Evolutionary conservation across 768 basidiomycete species (phyloP).

Genomic region (Kwoniella shandongensis): DNA sequence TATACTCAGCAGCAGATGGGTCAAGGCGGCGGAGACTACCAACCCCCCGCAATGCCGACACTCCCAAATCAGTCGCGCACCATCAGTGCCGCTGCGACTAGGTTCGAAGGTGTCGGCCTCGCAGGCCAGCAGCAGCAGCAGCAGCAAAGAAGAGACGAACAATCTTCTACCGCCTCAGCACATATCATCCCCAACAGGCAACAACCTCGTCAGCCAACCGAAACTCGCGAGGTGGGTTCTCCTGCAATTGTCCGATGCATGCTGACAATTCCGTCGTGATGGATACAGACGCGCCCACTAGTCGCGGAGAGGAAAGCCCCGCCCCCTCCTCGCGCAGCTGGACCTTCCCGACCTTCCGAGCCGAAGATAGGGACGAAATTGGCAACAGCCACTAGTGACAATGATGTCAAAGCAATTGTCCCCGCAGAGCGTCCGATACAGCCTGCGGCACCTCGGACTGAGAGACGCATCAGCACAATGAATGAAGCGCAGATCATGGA

Average conservation of each 20-base stretch:
- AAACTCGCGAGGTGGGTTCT: neutral
- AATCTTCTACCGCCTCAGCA: neutral
- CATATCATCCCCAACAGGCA: neutral
- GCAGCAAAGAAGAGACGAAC: slow-evolving; percentile 42
- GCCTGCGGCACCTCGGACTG: slow-evolving; percentile 53
- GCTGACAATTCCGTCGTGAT: no score
- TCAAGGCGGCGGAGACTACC: slow-evolving; percentile 20
- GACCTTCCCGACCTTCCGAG: slow-evolving; percentile 19
- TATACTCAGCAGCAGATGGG: slow-evolving; percentile 85
- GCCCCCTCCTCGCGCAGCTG: slow-evolving; percentile 36
- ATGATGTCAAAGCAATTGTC: slow-evolving; percentile 10
- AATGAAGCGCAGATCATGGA: slow-evolving; percentile 98
- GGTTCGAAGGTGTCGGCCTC: slow-evolving; percentile 88
- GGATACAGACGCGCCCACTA: slow-evolving; percentile 30
- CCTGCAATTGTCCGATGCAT: no score
- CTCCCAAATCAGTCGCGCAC: slow-evolving; percentile 46
- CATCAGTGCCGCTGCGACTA: slow-evolving; percentile 56
- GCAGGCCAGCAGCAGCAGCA: slow-evolving; percentile 62
- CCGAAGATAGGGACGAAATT: slow-evolving; percentile 9
- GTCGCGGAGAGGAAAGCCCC: slow-evolving; percentile 50
- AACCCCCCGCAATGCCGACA: slow-evolving; percentile 45
- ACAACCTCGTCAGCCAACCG: neutral
- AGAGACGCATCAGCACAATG: slow-evolving; percentile 93
- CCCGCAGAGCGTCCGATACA: slow-evolving; percentile 23
- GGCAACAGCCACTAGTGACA: neutral